These are phyloP conservation scores for Mortierella sp. DNA, from an alignment of 371 early-diverging fungal species.

Conservation along the genomic window DNA sequence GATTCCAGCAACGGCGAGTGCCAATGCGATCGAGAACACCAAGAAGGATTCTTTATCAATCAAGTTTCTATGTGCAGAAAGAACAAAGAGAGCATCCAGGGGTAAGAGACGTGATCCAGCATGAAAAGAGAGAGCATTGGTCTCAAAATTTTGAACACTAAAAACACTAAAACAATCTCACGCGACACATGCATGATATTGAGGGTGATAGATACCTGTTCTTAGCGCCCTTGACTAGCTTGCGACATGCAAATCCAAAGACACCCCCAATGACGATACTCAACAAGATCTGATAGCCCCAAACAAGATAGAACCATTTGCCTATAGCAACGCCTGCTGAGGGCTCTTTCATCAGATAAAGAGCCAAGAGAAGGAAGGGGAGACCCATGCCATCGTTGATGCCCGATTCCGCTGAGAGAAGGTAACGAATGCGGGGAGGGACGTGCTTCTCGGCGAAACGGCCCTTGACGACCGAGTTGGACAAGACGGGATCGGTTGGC, in stretches of 20 bases:
- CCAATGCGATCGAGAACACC: slow-evolving; percentile 86
- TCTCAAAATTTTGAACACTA: background rate
- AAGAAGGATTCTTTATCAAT: slow-evolving; percentile 94
- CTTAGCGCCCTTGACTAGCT: slow-evolving; percentile 80
- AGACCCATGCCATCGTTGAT: slow-evolving; percentile 74
- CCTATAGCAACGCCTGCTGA: slow-evolving; percentile 73
- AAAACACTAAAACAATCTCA: slow-evolving; percentile 51
- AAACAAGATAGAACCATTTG: slow-evolving; percentile 78
- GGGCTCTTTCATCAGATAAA: slow-evolving; percentile 73
- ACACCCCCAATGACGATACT: slow-evolving; percentile 82
- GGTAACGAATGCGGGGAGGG: slow-evolving; percentile 81
- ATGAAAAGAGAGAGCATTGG: background rate
- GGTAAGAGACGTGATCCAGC: background rate
- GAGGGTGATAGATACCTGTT: slow-evolving; percentile 49
- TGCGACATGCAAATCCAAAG: slow-evolving; percentile 81
- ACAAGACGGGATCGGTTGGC: slow-evolving; percentile 97
- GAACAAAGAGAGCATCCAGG: slow-evolving; percentile 73
- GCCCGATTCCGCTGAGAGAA: slow-evolving; percentile 83
- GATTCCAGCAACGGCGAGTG: slow-evolving; percentile 86
- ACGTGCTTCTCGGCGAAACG: slow-evolving; percentile 94
- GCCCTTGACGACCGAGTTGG: slow-evolving; percentile 95
- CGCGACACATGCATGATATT: background rate
- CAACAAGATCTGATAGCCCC: slow-evolving; percentile 83
- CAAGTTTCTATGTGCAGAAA: slow-evolving; percentile 82
- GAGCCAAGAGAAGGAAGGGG: slow-evolving; percentile 87